These are phyloP conservation scores for Aspergillus conjunctus DNA, from an alignment of 495 filamentous ascomycete species.

Conservation along the genomic window DNA sequence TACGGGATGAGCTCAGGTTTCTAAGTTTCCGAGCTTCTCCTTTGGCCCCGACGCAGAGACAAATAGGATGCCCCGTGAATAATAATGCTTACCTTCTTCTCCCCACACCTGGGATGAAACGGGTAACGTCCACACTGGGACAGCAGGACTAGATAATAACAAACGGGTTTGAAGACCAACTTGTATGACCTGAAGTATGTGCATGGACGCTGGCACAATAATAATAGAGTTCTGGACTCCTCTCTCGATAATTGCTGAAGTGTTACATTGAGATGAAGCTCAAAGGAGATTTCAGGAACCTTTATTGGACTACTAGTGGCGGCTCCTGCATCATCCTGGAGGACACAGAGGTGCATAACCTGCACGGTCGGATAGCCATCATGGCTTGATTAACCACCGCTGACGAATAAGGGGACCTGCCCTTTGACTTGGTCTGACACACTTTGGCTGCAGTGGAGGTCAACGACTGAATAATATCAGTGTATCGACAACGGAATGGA, in stretches of 20 bases:
- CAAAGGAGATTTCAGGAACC: not conserved
- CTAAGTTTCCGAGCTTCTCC: too few relatives aligned
- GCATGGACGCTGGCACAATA: not conserved
- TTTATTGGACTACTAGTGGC: too few relatives aligned
- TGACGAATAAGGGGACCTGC: not conserved
- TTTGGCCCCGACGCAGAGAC: too few relatives aligned
- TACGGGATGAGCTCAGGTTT: too few relatives aligned
- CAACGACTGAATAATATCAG: not conserved
- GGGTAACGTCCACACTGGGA: too few relatives aligned
- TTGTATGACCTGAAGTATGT: too few relatives aligned
- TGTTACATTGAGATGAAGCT: slow-evolving; percentile 2
- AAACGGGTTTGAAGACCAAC: too few relatives aligned
- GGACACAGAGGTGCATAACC: not conserved
- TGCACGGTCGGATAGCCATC: not conserved
- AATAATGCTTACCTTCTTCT: too few relatives aligned
- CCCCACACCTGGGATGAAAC: too few relatives aligned
- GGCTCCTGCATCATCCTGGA: not conserved
- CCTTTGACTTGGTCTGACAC: not conserved
- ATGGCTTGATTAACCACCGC: not conserved
- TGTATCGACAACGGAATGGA: not conserved
- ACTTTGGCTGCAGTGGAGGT: not conserved
- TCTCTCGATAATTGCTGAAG: not conserved
- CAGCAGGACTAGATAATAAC: too few relatives aligned
- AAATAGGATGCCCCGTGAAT: too few relatives aligned
- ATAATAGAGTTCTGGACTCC: not conserved